phyloP scores from a whole-genome alignment of 768 basidiomycete genomes.

The Hydnum rufescens region DNA sequence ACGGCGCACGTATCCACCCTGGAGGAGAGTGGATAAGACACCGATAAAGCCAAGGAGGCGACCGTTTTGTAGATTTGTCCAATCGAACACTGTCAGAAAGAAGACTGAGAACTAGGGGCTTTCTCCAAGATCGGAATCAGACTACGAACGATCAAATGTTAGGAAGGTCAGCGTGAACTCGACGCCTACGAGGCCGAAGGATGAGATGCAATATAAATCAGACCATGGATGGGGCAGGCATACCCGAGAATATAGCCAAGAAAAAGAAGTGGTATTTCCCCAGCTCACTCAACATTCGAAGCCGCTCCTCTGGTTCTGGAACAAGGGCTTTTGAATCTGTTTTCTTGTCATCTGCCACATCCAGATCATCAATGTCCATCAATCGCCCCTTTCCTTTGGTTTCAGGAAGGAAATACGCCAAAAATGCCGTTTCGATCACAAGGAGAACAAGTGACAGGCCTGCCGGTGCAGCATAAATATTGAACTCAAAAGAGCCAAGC shows the following conservation, averaged over 20 bases:
- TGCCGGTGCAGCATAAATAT: constrained; percentile 85
- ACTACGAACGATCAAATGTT: constrained; percentile 59
- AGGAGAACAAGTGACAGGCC: constrained; percentile 62
- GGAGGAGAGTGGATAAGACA: constrained; percentile 70
- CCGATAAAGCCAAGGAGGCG: constrained; percentile 73
- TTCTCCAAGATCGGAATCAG: background rate
- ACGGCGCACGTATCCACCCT: constrained; percentile 88
- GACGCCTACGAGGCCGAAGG: constrained; percentile 30
- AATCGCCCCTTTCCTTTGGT: constrained; percentile 36
- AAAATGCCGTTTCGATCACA: constrained; percentile 57
- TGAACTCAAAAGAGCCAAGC: constrained; percentile 41
- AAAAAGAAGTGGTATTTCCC: constrained; percentile 66
- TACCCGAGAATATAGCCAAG: constrained; percentile 64
- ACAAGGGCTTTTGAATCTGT: background rate
- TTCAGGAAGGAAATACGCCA: constrained; percentile 62
- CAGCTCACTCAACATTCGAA: constrained; percentile 36
- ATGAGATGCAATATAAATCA: background rate
- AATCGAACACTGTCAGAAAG: constrained; percentile 49
- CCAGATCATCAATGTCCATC: background rate
- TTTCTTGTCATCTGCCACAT: background rate
- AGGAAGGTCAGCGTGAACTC: constrained; percentile 96
- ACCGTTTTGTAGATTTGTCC: constrained; percentile 79
- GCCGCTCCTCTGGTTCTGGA: constrained; percentile 18
- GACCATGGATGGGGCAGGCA: constrained; percentile 9
- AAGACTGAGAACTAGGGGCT: background rate